Conservation (phyloP, 257 asterid genomes). For the Scutellaria baicalensis region DNA sequence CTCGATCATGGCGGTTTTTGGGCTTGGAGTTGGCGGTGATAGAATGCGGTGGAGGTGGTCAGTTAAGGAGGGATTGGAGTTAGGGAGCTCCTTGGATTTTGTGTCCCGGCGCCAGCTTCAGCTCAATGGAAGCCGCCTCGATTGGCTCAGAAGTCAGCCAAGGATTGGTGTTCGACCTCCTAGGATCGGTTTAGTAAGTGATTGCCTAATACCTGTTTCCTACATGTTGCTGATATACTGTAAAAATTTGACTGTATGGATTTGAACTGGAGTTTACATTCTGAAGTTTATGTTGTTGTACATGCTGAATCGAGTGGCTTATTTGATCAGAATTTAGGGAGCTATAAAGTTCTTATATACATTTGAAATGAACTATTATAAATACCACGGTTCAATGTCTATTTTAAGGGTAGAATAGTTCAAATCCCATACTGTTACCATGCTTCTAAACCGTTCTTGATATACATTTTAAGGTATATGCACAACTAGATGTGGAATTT, state of each 20-base stretch:
- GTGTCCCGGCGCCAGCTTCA: constrained; percentile 35
- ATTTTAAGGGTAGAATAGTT: background rate
- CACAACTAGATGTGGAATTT: background rate
- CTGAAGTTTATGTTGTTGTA: constrained; percentile 1
- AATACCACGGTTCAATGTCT: background rate
- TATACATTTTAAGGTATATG: background rate
- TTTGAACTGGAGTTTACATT: background rate
- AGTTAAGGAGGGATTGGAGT: constrained; percentile 57
- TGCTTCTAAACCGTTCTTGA: background rate
- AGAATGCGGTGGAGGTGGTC: constrained; percentile 71
- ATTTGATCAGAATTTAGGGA: background rate
- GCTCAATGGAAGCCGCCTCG: constrained; percentile 41
- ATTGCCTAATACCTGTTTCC: background rate
- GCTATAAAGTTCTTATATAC: constrained; percentile 4
- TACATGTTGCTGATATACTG: background rate
- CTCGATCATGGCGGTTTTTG: constrained; percentile 61
- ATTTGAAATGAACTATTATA: background rate
- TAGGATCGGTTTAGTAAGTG: constrained; percentile 69
- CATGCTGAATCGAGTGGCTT: background rate
- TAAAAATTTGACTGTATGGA: background rate
- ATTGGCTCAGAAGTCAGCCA: constrained; percentile 59
- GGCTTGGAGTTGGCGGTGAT: constrained; percentile 52
- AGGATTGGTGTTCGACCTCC: constrained; percentile 79
- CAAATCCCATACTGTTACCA: background rate
- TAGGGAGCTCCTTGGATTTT: constrained; percentile 75